Evolutionary conservation across 2,329 filamentous ascomycete genomes (phyloP).

Genomic region (Cytospora paraplurivora): DNA sequence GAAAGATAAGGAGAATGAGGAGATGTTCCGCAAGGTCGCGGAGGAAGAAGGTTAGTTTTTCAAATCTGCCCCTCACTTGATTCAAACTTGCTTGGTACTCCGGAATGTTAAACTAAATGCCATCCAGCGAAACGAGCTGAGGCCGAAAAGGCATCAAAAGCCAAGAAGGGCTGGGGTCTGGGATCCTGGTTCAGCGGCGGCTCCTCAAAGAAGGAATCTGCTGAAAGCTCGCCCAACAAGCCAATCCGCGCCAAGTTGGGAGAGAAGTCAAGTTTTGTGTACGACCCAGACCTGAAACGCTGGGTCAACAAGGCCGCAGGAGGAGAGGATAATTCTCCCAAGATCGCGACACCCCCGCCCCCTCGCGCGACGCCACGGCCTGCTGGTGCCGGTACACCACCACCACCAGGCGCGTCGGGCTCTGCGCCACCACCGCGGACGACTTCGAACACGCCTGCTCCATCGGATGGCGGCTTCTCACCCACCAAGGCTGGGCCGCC

Average conservation of each 20-base stretch:
- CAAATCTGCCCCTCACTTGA: conserved; percentile 28
- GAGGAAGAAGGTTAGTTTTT: conserved; percentile 66
- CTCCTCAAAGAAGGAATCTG: conserved; percentile 62
- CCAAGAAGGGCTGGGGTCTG: conserved; percentile 77
- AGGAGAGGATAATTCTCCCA: conserved; percentile 60
- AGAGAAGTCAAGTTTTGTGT: conserved; percentile 90
- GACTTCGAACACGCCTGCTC: conserved; percentile 23
- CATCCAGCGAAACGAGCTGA: conserved; percentile 61
- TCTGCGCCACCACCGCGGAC: conserved; percentile 17
- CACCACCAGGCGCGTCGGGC: conserved; percentile 45
- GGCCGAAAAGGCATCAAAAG: conserved; percentile 50
- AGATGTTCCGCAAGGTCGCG: conserved; percentile 82
- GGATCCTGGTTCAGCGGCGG: conserved; percentile 81
- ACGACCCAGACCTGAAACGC: conserved; percentile 92
- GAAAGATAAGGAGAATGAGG: conserved; percentile 78
- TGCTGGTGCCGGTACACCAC: conserved; percentile 50
- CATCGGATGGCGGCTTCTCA: conserved; percentile 25
- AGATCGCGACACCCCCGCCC: conserved; percentile 75
- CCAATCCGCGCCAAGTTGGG: conserved; percentile 92
- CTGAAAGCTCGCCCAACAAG: conserved; percentile 55
- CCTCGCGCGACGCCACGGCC: conserved; percentile 64
- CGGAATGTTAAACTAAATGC: conserved; percentile 8
- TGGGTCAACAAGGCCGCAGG: conserved; percentile 97
- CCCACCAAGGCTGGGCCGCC: conserved; percentile 35
- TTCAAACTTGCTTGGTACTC: conserved; percentile 14